Conservation (phyloP, 495 filamentous ascomycete genomes). For the Aspergillus wentii region DNA sequence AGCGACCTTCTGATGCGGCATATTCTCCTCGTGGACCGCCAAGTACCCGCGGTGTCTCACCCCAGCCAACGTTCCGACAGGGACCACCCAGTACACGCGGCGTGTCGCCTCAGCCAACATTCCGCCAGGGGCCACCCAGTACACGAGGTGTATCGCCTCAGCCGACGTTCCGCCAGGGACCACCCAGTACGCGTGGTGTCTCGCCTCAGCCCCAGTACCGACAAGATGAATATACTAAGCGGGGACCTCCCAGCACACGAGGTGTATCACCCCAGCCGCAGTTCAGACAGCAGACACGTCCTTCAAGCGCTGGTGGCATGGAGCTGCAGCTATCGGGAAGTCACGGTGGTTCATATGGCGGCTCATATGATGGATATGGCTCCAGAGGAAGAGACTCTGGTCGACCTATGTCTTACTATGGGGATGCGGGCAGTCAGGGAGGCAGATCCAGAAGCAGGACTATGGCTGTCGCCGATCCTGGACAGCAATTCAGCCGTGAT, state of each 20-base stretch:
- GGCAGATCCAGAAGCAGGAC: slow-evolving; percentile 74
- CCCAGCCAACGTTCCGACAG: slow-evolving; percentile 51
- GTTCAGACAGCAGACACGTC: slow-evolving; percentile 56
- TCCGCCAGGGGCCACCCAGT: slow-evolving; percentile 2
- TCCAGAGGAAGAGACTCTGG: slow-evolving; percentile 42
- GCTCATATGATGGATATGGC: slow-evolving; percentile 46
- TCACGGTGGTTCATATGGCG: slow-evolving; percentile 42
- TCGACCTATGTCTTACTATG: slow-evolving; percentile 59
- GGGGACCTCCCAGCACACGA: slow-evolving; percentile 23
- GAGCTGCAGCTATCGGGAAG: slow-evolving; percentile 70
- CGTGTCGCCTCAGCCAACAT: slow-evolving; percentile 5
- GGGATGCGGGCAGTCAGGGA: slow-evolving; percentile 39
- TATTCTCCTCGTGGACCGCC: slow-evolving; percentile 48
- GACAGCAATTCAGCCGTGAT: slow-evolving; percentile 74
- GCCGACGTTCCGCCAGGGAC: slow-evolving; percentile 46
- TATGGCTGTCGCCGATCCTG: slow-evolving; percentile 53
- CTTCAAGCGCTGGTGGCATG: slow-evolving; percentile 68
- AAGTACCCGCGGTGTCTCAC: slow-evolving; percentile 57
- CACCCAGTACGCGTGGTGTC: slow-evolving; percentile 2
- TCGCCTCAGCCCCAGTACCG: slow-evolving; percentile 7
- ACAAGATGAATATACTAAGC: background rate
- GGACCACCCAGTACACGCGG: slow-evolving; percentile 2
- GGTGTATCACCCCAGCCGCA: slow-evolving; percentile 52
- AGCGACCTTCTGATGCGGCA: slow-evolving; percentile 51
- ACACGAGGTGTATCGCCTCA: slow-evolving; percentile 54